phyloP scores from a whole-genome alignment of 2,329 filamentous ascomycete genomes.

The Pseudocercospora cruenta region DNA sequence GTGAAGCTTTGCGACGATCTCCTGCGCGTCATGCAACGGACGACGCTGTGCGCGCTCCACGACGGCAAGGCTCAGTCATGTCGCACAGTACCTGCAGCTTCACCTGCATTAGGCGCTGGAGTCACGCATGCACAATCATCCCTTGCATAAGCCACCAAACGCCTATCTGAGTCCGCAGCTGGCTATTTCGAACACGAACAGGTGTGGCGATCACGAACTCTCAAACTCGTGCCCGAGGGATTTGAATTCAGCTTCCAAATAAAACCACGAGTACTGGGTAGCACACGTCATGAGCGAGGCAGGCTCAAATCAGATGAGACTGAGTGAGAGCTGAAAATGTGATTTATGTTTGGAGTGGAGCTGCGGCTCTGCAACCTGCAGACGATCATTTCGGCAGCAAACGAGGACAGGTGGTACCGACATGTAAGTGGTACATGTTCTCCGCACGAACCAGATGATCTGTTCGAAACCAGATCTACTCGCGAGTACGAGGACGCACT shows the following conservation, averaged over 20 bases:
- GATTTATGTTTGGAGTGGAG: neutral
- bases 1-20: constrained; percentile 12
- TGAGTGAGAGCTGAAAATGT: neutral
- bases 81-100: constrained; percentile 20
- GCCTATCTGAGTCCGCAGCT: constrained; percentile 3
- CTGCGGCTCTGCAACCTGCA: neutral
- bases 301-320: neutral
- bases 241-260: neutral
- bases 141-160: constrained; percentile 18
- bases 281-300: neutral
- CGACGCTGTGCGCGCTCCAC: constrained; percentile 7
- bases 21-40: neutral
- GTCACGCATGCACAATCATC: neutral
- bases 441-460: neutral
- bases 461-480: neutral
- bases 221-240: neutral
- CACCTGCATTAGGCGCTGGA: constrained; percentile 3
- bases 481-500: too few relatives aligned
- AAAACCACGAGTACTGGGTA: neutral
- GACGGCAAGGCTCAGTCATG: constrained; percentile 9
- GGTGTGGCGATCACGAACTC: neutral
- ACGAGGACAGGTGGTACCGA: neutral
- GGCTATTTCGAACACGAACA: neutral
- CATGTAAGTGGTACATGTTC: neutral
- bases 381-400: neutral